These are phyloP conservation scores for Agrocybe chaxingu DNA, from an alignment of 768 basidiomycete genomes.

Conservation along the genomic window DNA sequence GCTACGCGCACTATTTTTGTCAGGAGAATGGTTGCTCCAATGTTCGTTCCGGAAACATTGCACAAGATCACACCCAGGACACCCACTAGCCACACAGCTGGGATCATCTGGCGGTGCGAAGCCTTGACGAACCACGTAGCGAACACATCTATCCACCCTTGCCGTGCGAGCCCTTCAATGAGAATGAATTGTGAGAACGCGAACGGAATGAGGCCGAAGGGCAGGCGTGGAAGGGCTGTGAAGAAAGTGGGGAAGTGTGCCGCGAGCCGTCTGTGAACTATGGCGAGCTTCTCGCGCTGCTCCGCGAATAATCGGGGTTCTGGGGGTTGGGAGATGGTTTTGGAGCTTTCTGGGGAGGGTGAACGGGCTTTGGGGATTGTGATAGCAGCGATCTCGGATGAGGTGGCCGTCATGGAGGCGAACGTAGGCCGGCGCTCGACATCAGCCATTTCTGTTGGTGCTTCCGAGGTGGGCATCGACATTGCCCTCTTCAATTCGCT, in stretches of 20 bases:
- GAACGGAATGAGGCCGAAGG: slow-evolving; percentile 83
- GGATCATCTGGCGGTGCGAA: slow-evolving; percentile 37
- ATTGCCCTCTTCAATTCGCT: slow-evolving; percentile 25
- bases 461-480: slow-evolving; percentile 13
- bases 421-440: slow-evolving; percentile 16
- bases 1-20: slow-evolving; percentile 65
- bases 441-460: background rate
- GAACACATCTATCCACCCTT: slow-evolving; percentile 89
- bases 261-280: slow-evolving; percentile 13
- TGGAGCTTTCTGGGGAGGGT: slow-evolving; percentile 1
- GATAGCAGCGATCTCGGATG: slow-evolving; percentile 3
- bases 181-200: slow-evolving; percentile 95
- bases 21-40: slow-evolving; percentile 86
- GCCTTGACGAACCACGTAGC: slow-evolving; percentile 59
- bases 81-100: slow-evolving; percentile 65
- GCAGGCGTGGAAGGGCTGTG: slow-evolving; percentile 64
- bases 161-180: slow-evolving; percentile 75
- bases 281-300: slow-evolving; percentile 15
- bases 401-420: slow-evolving; percentile 12
- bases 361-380: slow-evolving; percentile 3
- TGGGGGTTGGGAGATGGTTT: slow-evolving; percentile 1
- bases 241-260: slow-evolving; percentile 68
- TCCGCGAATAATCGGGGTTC: slow-evolving; percentile 14
- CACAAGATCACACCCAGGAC: slow-evolving; percentile 72
- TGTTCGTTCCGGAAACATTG: slow-evolving; percentile 86